These are phyloP conservation scores for Candida sonorensis DNA, from an alignment of 805 yeast species.

Conservation along the genomic window DNA sequence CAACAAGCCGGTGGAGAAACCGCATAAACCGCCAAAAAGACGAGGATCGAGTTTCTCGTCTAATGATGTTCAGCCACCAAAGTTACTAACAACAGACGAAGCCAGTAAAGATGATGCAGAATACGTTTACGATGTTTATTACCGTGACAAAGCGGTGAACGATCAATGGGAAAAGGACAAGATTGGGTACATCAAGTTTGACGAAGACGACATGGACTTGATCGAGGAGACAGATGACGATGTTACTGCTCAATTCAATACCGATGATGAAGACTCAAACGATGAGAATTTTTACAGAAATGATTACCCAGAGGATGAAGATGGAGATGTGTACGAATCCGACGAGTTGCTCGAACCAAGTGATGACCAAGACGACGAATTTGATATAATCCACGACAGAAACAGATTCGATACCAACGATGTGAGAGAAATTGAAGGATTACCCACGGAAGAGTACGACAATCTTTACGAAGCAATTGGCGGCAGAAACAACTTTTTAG, in stretches of 20 bases:
- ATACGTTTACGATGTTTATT: conserved; percentile 88
- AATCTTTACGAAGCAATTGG: conserved; percentile 24
- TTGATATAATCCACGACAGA: conserved; percentile 27
- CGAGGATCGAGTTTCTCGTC: conserved; percentile 22
- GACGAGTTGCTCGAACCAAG: conserved; percentile 25
- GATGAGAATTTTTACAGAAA: conserved; percentile 90
- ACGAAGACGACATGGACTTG: conserved; percentile 40
- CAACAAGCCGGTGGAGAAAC: too few relatives aligned
- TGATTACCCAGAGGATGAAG: conserved; percentile 94
- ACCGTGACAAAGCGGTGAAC: conserved; percentile 49
- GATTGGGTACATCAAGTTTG: conserved; percentile 48
- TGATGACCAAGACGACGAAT: conserved; percentile 33
- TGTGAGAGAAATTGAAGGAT: conserved; percentile 23
- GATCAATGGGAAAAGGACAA: conserved; percentile 30
- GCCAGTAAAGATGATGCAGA: conserved; percentile 31
- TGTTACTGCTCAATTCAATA: conserved; percentile 10
- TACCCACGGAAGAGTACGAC: conserved; percentile 25
- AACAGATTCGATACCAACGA: conserved; percentile 24
- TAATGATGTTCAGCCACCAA: conserved; percentile 9
- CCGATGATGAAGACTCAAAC: conserved; percentile 80
- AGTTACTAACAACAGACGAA: conserved; percentile 11
- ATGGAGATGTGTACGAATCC: conserved; percentile 40
- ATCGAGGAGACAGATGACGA: conserved; percentile 34
- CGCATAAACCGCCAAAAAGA: conserved; percentile 25
- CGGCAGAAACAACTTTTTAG: conserved; percentile 5